phyloP scores from a whole-genome alignment of 192 early-diverging fungal species.

The Geosiphon pyriformis region DNA sequence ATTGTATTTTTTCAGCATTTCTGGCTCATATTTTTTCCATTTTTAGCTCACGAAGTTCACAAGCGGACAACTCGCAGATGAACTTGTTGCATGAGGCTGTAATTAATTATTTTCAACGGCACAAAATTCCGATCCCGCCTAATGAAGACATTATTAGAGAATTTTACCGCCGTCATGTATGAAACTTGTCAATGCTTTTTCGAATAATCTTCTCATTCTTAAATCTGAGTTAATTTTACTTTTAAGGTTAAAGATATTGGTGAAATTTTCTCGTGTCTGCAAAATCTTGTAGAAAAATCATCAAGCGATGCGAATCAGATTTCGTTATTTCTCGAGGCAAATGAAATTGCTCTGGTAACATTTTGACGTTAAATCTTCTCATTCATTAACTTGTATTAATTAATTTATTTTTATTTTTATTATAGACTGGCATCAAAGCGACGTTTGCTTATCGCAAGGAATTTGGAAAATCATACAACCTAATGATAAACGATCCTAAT shows the following conservation, averaged over 20 bases:
- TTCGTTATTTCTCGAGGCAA: neutral
- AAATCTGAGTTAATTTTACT: neutral
- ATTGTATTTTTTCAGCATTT: neutral
- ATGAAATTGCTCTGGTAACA: neutral
- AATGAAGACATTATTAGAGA: constrained; percentile 1
- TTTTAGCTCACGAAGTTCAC: neutral
- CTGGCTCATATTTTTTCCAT: neutral
- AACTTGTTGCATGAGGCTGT: neutral
- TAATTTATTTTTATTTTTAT: no score
- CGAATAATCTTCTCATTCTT: no score
- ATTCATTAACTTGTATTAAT: no score
- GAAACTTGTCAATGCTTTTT: neutral
- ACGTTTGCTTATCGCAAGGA: neutral
- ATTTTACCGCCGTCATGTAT: neutral
- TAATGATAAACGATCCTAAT: neutral
- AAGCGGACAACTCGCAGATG: neutral
- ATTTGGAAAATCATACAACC: neutral
- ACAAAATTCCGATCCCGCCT: neutral
- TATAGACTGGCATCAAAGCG: neutral
- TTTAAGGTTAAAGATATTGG: neutral
- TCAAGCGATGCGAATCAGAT: neutral
- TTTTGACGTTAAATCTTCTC: neutral
- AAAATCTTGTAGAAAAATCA: neutral
- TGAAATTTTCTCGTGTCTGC: neutral
- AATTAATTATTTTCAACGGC: neutral